phyloP scores from a whole-genome alignment of 257 asterid species.

The Thymus quinquecostatus region DNA sequence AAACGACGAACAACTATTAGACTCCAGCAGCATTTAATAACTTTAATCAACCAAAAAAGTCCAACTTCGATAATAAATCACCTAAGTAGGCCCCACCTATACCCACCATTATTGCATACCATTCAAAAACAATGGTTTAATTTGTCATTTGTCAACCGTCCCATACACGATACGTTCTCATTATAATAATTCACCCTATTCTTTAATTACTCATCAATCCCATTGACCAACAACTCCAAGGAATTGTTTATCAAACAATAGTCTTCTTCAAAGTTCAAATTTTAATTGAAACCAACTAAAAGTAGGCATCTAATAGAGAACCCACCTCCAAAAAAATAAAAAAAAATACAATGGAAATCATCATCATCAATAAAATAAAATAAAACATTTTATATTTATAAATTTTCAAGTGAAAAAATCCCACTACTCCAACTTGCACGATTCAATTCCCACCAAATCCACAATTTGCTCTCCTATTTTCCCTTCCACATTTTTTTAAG shows the following conservation, averaged over 20 bases:
- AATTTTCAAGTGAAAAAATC: slow-evolving; percentile 23
- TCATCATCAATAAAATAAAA: slow-evolving; percentile 5
- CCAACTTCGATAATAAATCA: slow-evolving; percentile 19
- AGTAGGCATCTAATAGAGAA: slow-evolving; percentile 29
- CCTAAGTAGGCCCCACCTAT: slow-evolving; percentile 18
- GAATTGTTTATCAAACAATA: slow-evolving; percentile 4
- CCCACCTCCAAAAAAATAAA: slow-evolving; percentile 1
- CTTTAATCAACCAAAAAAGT: slow-evolving; percentile 33
- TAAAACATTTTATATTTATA: slow-evolving; percentile 29
- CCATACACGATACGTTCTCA: slow-evolving; percentile 44
- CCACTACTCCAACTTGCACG: slow-evolving; percentile 43
- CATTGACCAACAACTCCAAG: slow-evolving; percentile 37
- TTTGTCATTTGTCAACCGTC: slow-evolving; percentile 54
- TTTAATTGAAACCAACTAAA: slow-evolving; percentile 23
- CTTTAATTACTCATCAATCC: slow-evolving; percentile 30
- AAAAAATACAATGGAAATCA: slow-evolving; percentile 12
- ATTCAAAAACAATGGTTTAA: slow-evolving; percentile 31
- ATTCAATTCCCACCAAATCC: slow-evolving; percentile 68
- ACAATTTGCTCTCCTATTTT: slow-evolving; percentile 35
- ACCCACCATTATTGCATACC: slow-evolving; percentile 30
- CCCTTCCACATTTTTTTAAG: background rate
- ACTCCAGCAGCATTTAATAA: slow-evolving; percentile 18
- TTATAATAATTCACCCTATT: slow-evolving; percentile 28
- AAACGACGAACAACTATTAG: too few species aligned
- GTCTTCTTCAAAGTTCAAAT: background rate